phyloP scores from a whole-genome alignment of 192 early-diverging fungal species.

The Phlyctochytrium arcticum region DNA sequence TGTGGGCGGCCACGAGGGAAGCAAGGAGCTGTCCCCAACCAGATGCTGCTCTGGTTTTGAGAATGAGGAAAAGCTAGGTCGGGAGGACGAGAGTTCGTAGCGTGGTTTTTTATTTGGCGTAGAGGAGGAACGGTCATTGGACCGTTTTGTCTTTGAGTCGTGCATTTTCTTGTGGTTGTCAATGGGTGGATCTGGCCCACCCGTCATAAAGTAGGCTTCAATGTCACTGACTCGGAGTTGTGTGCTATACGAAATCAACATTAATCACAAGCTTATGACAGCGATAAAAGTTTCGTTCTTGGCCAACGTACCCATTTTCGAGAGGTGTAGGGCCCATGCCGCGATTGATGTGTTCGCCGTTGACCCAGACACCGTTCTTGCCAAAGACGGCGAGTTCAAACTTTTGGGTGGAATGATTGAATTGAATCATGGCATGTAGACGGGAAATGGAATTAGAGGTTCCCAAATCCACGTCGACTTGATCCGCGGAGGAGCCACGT shows the following conservation, averaged over 20 bases:
- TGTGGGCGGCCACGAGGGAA: neutral
- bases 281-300: no score
- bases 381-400: slow-evolving; percentile 87
- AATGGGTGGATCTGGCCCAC: slow-evolving; percentile 21
- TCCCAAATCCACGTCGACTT: slow-evolving; percentile 83
- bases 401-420: slow-evolving; percentile 73
- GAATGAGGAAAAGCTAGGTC: neutral
- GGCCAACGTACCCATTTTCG: slow-evolving; percentile 58
- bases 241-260: slow-evolving; percentile 39
- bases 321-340: slow-evolving; percentile 58
- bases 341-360: slow-evolving; percentile 69
- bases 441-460: slow-evolving; percentile 81
- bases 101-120: neutral
- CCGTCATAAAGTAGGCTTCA: slow-evolving; percentile 75
- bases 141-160: neutral
- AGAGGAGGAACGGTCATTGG: no score
- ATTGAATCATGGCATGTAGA: slow-evolving; percentile 78
- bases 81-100: neutral
- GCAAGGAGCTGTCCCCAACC: neutral
- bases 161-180: neutral
- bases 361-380: slow-evolving; percentile 86
- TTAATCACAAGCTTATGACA: neutral
- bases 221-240: slow-evolving; percentile 83
- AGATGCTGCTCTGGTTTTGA: neutral
- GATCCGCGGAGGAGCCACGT: slow-evolving; percentile 48